Conservation (phyloP, 345 rosid species). For the Pistacia atlantica region DNA sequence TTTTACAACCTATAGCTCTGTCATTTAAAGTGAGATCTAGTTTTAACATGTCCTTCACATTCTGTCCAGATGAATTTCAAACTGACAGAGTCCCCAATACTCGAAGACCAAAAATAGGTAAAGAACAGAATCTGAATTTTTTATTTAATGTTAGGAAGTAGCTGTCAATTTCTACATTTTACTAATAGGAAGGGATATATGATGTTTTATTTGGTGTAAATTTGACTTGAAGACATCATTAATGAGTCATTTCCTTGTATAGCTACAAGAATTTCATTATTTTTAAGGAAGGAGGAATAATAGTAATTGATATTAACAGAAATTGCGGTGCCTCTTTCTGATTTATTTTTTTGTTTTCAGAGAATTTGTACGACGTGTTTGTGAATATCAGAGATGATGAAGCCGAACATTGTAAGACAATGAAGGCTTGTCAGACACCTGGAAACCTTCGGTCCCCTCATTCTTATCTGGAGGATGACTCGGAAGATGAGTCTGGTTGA, state of each 20-base stretch:
- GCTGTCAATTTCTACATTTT: neutral
- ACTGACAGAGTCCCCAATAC: slow-evolving; percentile 79
- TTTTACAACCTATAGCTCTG: neutral
- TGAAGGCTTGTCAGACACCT: slow-evolving; percentile 89
- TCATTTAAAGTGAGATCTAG: neutral
- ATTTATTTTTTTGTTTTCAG: slow-evolving; percentile 35
- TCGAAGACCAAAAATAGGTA: slow-evolving; percentile 94
- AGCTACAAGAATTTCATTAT: neutral
- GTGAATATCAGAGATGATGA: slow-evolving; percentile 91
- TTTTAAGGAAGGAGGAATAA: neutral
- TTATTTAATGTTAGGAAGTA: neutral
- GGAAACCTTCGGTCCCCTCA: slow-evolving; percentile 93
- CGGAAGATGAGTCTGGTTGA: slow-evolving; percentile 48
- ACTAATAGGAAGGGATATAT: neutral
- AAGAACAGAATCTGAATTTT: neutral
- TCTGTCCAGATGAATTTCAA: slow-evolving; percentile 86
- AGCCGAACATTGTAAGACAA: slow-evolving; percentile 97
- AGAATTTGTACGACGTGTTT: slow-evolving; percentile 88
- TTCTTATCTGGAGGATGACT: slow-evolving; percentile 46
- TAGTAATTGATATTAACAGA: neutral
- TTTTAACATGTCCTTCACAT: slow-evolving; percentile 12
- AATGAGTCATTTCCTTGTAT: neutral
- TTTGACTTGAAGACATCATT: neutral
- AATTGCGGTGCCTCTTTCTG: neutral
- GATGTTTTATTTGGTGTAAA: neutral